Evolutionary conservation across 225 moss, liverwort and hornwort species (phyloP).

Genomic region (Climacium dendroides): DNA sequence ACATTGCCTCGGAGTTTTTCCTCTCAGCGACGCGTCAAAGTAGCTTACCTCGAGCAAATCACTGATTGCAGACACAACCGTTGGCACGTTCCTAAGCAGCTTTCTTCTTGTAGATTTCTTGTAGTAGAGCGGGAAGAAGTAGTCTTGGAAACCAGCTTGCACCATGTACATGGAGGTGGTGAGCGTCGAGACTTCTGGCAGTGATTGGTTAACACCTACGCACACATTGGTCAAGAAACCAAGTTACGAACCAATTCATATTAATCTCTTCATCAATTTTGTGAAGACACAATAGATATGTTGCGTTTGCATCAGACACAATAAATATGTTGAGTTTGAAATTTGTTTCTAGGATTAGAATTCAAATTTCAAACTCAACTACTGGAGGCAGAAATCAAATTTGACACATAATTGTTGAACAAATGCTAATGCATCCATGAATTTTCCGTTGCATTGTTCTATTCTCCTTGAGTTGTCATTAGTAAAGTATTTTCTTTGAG

Average conservation of each 20-base stretch:
- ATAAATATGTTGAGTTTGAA: neutral
- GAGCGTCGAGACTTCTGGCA: neutral
- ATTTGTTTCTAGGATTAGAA: neutral
- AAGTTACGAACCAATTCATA: neutral
- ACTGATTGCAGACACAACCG: neutral
- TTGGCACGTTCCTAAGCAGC: neutral
- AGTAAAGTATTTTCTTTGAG: neutral
- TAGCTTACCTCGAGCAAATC: neutral
- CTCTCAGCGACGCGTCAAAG: neutral
- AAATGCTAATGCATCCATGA: neutral
- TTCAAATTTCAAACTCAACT: neutral
- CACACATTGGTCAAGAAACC: neutral
- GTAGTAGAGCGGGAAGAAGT: constrained; percentile 4
- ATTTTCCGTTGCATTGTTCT: neutral
- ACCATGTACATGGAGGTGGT: constrained; percentile 16
- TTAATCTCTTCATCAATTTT: neutral
- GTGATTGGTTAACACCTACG: neutral
- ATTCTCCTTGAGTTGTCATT: too few species aligned
- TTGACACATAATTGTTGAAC: neutral
- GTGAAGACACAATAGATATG: neutral
- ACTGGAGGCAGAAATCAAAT: too few species aligned
- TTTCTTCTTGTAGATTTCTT: neutral
- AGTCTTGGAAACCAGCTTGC: constrained; percentile 27
- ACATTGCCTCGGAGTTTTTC: neutral
- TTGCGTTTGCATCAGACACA: neutral